Evolutionary conservation across 2,329 filamentous ascomycete genomes (phyloP), one percentile per base, ranked within the genome.

Genomic region (Beauveria brongniartii): DNA sequence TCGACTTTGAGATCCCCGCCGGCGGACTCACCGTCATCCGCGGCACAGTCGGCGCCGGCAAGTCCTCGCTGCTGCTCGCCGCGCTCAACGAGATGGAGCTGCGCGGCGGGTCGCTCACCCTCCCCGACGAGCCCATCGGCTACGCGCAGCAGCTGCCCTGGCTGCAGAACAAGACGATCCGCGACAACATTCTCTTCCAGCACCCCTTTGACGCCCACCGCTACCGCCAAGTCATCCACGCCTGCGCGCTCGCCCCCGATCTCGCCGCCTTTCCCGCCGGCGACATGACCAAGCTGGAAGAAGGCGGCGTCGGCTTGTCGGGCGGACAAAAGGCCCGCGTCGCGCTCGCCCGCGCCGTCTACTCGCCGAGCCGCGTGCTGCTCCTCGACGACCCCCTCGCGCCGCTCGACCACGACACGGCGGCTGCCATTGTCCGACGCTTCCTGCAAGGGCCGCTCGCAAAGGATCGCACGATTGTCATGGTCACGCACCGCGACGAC

Each of bases 401-500:
- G 2, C 82, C 85, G 0, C 70, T 88, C 9, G 85, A 88, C 51
- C 83, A 87, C 59, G 78, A 84, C 30, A 88, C 85, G 0, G 83
- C 83, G 0, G 82, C 73, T 70, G 81, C 69, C 66, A 90, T 77
- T 71, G 67, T 96, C 80, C 82, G 74, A 64, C 83, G 77, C 72
- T 81, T 76, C 65, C 78, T 91, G 56, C 79, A 81, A 22, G 82
- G 82, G 0, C 77, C 87, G 0, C 81, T 88, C 0, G 75, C 81
- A 10, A 81, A 84, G 60, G 81, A 78, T 7, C 81, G 90, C 6
- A 90, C 88, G 0, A 86, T 90, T 0, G 82, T 94, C n/a, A 83
- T 92, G 47, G 90, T 93, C 53, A 92, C 91, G 0, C 89, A 92
- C 69, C 81, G 87, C 43, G 87, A 92, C n/a, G 87, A 92, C 63